phyloP scores from a whole-genome alignment of 352 stramenopile genomes.

The Thraustochytrium sp. region DNA sequence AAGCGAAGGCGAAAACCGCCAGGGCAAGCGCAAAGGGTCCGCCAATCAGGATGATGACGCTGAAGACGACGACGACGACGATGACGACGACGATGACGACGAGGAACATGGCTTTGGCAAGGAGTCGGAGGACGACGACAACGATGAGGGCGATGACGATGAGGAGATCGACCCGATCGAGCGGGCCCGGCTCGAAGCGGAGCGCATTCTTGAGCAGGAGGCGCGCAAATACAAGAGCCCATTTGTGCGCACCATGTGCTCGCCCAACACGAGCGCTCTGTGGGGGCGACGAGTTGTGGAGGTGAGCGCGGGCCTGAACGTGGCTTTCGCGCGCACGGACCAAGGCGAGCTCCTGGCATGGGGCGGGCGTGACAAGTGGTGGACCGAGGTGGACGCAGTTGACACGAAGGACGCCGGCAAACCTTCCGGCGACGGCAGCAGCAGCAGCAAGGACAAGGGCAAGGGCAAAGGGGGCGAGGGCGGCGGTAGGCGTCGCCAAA shows the following conservation, averaged over 20 bases:
- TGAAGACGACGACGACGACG: not conserved
- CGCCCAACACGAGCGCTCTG: slow-evolving; percentile 76
- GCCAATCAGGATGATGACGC: not conserved
- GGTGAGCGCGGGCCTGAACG: slow-evolving; percentile 68
- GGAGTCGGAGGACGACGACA: slow-evolving; percentile 41
- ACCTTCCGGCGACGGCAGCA: no score
- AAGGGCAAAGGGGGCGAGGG: no score
- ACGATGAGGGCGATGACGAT: slow-evolving; percentile 20
- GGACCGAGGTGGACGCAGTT: slow-evolving; percentile 54
- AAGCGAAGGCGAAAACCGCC: not conserved
- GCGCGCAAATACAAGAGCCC: slow-evolving; percentile 55
- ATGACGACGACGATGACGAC: slow-evolving; percentile 53
- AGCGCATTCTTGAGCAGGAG: slow-evolving; percentile 40
- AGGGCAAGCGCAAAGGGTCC: not conserved
- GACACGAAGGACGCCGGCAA: no score
- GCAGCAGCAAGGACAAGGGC: no score
- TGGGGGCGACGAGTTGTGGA: slow-evolving; percentile 77
- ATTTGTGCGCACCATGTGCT: slow-evolving; percentile 63
- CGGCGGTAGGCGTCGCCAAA: no score
- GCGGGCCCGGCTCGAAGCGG: not conserved
- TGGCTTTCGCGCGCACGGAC: slow-evolving; percentile 74
- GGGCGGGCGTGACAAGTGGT: slow-evolving; percentile 69
- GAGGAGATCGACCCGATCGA: not conserved
- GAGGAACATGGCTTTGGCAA: no score
- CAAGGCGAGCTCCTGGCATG: slow-evolving; percentile 75